Evolutionary conservation across 805 yeast species (phyloP), one percentile per base, ranked within the genome.

Genomic region (Yamadazyma nakazawae): DNA sequence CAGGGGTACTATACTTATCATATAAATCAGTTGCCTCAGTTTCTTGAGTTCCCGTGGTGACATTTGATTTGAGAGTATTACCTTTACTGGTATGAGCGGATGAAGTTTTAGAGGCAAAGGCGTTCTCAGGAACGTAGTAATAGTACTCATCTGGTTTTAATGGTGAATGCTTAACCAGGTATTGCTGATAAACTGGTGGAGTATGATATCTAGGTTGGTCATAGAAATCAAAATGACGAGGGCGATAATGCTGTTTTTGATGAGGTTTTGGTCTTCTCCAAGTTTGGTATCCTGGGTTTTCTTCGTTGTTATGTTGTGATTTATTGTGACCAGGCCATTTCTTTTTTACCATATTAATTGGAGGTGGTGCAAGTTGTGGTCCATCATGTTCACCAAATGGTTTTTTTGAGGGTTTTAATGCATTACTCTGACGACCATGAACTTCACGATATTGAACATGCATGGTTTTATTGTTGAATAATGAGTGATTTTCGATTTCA

Each of bases 391-490:
- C 41, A 26, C 17, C 32, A 26, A 38, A 24, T 16, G 17, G 19
- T 19, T 37, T 37, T 5, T 13, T 24, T 12, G 26, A 19, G 2
- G 32, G 26, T 14, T 25, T 24, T 12, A 10, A 19, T 14, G 37
- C 72, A 75, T 34, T 41, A 11, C 16, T 21, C 2, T 41, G 37
- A 11, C 25, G 19, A 14, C 47, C 30, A 45, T 63, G 63, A 16
- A 81, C 64, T 61, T 86, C 94, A 47, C 87, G 78, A 60, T 84
- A 87, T 63, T 88, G 95, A 40, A 89, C 96, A 62, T 86, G 94
- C 73, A 89, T 85, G 8, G 92, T 84, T 61, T 78, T 83, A 48
- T 79, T 81, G 56, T 80, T 67, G 59, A 89, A 81, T 62, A 83
- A 77, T 2, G 95, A 75, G 64, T 88, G 96, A 60, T 90, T 88